These are phyloP conservation scores for Saccharomycopsis hybrid DNA, from an alignment of 1,139 yeast genomes.

Conservation along the genomic window DNA sequence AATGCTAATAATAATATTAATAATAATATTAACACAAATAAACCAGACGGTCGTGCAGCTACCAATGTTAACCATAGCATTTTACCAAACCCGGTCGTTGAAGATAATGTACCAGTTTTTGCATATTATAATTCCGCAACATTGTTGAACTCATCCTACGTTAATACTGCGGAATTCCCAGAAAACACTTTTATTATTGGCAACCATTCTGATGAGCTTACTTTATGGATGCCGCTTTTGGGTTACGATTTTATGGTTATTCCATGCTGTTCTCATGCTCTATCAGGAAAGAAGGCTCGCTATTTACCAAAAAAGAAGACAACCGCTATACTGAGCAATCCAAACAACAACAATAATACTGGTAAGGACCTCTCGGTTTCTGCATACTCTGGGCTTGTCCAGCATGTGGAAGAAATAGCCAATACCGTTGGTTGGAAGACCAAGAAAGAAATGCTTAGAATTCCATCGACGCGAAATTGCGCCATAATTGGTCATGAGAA, in stretches of 20 bases:
- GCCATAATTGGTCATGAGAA: constrained; percentile 66
- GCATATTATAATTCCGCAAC: constrained; percentile 28
- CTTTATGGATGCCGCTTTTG: constrained; percentile 90
- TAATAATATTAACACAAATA: no score
- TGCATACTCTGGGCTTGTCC: constrained; percentile 77
- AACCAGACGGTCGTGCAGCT: neutral
- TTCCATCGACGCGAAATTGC: constrained; percentile 91
- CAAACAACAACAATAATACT: neutral
- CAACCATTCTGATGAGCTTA: constrained; percentile 90
- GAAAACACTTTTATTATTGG: constrained; percentile 69
- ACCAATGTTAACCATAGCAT: no score
- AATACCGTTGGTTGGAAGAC: constrained; percentile 72
- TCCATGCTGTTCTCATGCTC: constrained; percentile 90
- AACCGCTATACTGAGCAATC: constrained; percentile 20
- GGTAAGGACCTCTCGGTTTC: constrained; percentile 24
- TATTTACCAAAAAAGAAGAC: constrained; percentile 40
- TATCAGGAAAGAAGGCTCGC: constrained; percentile 69
- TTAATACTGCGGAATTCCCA: constrained; percentile 63
- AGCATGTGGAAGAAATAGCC: constrained; percentile 72
- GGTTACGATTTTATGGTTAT: constrained; percentile 86
- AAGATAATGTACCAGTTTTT: constrained; percentile 24
- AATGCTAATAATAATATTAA: no score
- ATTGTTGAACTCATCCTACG: constrained; percentile 49
- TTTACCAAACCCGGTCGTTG: constrained; percentile 10
- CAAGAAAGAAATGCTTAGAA: constrained; percentile 80